Percentiles rank a stretch among this genome's conserved stretches.
Conservation (phyloP, 2,329 filamentous ascomycete genomes). For the Aureobasidium namibiae region DNA sequence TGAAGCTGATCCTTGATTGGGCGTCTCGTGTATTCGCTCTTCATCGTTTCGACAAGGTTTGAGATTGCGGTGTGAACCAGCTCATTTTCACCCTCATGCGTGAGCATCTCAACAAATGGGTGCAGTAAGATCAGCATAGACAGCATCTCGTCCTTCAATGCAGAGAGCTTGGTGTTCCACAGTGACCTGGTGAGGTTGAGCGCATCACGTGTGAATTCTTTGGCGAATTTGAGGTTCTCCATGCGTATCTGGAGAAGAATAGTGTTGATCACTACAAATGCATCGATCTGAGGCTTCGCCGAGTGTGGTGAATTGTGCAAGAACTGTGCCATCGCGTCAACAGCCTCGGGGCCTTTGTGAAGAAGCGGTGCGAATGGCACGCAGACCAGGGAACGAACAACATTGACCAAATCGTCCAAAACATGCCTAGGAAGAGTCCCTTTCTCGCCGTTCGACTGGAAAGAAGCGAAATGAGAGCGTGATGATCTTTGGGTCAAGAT, state of each 20-base stretch:
- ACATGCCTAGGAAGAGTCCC: slow-evolving; percentile 16
- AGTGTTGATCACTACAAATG: slow-evolving; percentile 68
- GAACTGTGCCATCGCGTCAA: slow-evolving; percentile 50
- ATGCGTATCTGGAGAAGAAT: slow-evolving; percentile 58
- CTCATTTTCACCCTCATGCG: slow-evolving; percentile 19
- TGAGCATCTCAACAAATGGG: slow-evolving; percentile 30
- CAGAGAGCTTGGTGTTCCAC: slow-evolving; percentile 65
- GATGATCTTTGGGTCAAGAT: slow-evolving; percentile 21
- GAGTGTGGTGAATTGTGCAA: slow-evolving; percentile 43
- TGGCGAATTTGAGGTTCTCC: slow-evolving; percentile 58
- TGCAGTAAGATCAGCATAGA: slow-evolving; percentile 58
- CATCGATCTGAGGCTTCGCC: slow-evolving; percentile 59
- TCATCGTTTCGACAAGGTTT: slow-evolving; percentile 62
- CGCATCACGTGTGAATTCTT: slow-evolving; percentile 50
- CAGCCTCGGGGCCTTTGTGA: slow-evolving; percentile 47
- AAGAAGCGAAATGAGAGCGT: slow-evolving; percentile 19
- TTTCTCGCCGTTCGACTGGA: slow-evolving; percentile 11
- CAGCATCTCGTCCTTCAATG: slow-evolving; percentile 66
- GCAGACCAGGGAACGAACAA: slow-evolving; percentile 22
- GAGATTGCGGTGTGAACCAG: slow-evolving; percentile 41
- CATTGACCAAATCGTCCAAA: slow-evolving; percentile 24
- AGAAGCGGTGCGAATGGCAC: slow-evolving; percentile 27
- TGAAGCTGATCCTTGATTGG: slow-evolving; percentile 64
- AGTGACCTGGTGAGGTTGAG: slow-evolving; percentile 65
- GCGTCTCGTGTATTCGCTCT: slow-evolving; percentile 67